These are phyloP conservation scores for Globisporangium solare DNA, from an alignment of 352 stramenopile species.

Conservation along the genomic window DNA sequence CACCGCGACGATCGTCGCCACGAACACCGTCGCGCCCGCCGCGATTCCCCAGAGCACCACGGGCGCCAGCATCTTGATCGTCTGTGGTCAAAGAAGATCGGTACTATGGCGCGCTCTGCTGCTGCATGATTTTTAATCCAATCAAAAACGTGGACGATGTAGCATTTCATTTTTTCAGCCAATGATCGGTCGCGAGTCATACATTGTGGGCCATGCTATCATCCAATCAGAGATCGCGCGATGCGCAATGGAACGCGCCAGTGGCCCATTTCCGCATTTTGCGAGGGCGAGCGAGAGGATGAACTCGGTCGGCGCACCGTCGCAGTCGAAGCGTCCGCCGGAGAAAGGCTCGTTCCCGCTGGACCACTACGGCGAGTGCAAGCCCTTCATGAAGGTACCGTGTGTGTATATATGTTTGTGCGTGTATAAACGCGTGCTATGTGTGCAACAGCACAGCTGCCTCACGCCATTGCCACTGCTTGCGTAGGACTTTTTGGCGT, in stretches of 20 bases:
- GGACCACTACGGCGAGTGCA: conserved; percentile 90
- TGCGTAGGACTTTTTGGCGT: conserved; percentile 68
- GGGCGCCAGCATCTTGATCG: conserved; percentile 38
- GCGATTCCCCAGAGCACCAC: conserved; percentile 73
- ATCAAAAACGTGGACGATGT: not conserved
- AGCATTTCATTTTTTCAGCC: not conserved
- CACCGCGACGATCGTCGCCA: conserved; percentile 74
- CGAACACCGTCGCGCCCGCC: conserved; percentile 78
- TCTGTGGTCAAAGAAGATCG: conserved; percentile 4
- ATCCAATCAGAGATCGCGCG: no score
- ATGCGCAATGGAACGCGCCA: no score
- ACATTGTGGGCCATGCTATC: no score
- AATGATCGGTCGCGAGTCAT: no score
- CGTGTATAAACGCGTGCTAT: not conserved
- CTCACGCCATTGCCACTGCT: not conserved
- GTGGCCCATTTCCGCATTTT: no score
- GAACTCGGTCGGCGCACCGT: conserved; percentile 73
- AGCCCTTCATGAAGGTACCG: conserved; percentile 73
- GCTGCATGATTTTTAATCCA: not conserved
- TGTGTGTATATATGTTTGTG: conserved; percentile 12
- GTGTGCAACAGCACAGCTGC: not conserved
- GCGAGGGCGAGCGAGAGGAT: conserved; percentile 30
- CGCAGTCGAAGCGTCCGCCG: conserved; percentile 69
- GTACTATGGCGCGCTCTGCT: not conserved
- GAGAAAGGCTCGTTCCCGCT: conserved; percentile 90